Evolutionary conservation across 768 basidiomycete genomes (phyloP), one percentile per base, ranked within the genome.

Genomic region (Suillus sp.): DNA sequence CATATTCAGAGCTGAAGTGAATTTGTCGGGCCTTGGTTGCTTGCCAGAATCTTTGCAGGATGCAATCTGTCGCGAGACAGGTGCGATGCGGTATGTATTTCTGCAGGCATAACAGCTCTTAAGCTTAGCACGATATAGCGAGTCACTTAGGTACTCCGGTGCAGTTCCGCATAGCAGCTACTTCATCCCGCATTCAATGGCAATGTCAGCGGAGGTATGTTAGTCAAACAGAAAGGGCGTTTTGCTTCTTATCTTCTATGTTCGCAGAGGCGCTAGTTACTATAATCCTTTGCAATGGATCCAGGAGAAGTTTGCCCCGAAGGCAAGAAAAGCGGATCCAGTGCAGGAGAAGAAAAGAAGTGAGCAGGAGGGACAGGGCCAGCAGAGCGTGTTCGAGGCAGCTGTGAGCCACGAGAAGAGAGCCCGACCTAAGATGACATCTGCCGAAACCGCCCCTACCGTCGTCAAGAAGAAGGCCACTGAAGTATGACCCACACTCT

Each of bases 241-340:
- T 32, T 43, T 30, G 62, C 37, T 35, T 40, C 59, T 66, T 43
- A 62, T 56, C 22, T 10, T 57, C 22, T n/a, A 57, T 20, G 3
- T 35, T 54, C 18, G 56, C 27, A 42, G 32, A 63, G 78, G 81
- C 66, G 38, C 76, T 34, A 86, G 86, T 66, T 82, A 81, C 47
- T 79, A 84, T 66, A 84, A 80, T 68, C 88, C 89, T 27, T 68
- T 91, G 50, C 76, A 79, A 20, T 91, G 90, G 90, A 72, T 92
- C 10, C 81, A 80, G 64, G 83, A 89, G 53, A 85, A 83, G 61
- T 77, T 91, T 16, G 77, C 77, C 3, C 83, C 86, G 1, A 74
- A 73, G 7, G 70, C 82, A 27, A 82, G 81, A 59, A 71, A 79
- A 77, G 68, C 74, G 73, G 61, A 76, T 77, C 37, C 74, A 77